Evolutionary conservation across 106 monocot genomes (phyloP), one percentile per base, ranked within the genome.

Genomic region (Cymbidium sinense): DNA sequence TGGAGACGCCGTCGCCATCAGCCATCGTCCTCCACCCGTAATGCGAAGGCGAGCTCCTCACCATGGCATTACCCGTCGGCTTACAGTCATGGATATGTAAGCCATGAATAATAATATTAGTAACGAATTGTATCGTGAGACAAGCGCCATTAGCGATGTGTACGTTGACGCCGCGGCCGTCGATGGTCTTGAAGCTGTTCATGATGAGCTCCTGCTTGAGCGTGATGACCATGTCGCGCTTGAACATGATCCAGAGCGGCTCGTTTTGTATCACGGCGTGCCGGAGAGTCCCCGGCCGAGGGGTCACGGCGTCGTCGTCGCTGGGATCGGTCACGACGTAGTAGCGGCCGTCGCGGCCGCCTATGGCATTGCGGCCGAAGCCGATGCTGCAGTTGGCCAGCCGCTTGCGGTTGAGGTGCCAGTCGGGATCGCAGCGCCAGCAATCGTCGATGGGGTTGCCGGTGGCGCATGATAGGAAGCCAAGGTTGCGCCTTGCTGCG

Each of bases 111-210:
- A 86, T 86, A 37, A 86, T 52, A 41, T 86, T 86, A 29, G 79
- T 86, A 36, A 86, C 65, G 28, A 77, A 82, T 77, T 86, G 86
- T 27, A 83, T 25, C 19, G 82, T 86, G 73, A 86, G 61, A 77
- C 86, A 86, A 3, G 82, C 86, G 29, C 86, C 86, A 17, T 86
- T 83, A 30, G 86, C 86, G 6, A 86, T 83, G 77, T 86, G 86
- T 7, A 86, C 86, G 19, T 73, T 74, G n/a, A 27, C 80, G 0
- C 86, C 86, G 29, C 86, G 82, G 25, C 86, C 86, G 34, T 86
- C 86, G 29, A 86, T 79, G 44, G 86, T 86, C 76, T 86, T 86
- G 79, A 86, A 86, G 73, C 86, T 86, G 82, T 86, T 86, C 86
- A 86, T 86, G 76, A 86, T 86, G 51, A 86, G 86, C 73, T 86